Evolutionary conservation across 208 protist species (phyloP).

Genomic region (Angomonas desouzai): DNA sequence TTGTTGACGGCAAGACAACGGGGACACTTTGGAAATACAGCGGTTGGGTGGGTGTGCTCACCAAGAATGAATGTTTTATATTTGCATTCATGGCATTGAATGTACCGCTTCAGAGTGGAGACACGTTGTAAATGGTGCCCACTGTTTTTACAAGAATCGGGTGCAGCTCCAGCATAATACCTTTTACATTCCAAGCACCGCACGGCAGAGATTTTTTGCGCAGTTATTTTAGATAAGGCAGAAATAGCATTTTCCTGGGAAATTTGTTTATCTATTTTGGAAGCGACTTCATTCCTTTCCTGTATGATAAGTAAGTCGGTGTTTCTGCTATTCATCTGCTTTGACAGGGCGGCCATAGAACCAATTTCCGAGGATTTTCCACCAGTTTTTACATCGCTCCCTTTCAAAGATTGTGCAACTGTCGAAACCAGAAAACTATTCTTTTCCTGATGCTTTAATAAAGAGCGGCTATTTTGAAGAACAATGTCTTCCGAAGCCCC

Average conservation of each 20-base stretch:
- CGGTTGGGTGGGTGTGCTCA: background rate
- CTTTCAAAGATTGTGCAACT: background rate
- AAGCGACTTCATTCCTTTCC: background rate
- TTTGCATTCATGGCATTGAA: slow-evolving; percentile 9
- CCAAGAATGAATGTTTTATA: slow-evolving; percentile 11
- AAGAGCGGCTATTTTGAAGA: background rate
- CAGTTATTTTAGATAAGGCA: slow-evolving; percentile 5
- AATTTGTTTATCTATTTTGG: slow-evolving; percentile 5
- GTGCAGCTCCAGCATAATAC: background rate
- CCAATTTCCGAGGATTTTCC: background rate
- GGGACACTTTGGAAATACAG: slow-evolving; percentile 9
- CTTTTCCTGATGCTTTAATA: background rate
- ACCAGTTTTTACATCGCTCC: background rate
- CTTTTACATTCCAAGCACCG: background rate
- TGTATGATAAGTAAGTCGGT: background rate
- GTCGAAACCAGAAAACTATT: slow-evolving; percentile 6
- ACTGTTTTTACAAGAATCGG: background rate
- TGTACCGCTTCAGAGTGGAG: slow-evolving; percentile 6
- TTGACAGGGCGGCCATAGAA: background rate
- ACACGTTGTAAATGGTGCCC: background rate
- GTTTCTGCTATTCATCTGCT: slow-evolving; percentile 5
- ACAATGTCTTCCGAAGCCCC: background rate
- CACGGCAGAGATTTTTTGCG: background rate
- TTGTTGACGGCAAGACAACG: slow-evolving; percentile 3
- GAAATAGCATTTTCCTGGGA: slow-evolving; percentile 7